Base-by-base conservation (phyloP, 176 grass and related monocot genomes). In the Phoenix dactylifera region DNA sequence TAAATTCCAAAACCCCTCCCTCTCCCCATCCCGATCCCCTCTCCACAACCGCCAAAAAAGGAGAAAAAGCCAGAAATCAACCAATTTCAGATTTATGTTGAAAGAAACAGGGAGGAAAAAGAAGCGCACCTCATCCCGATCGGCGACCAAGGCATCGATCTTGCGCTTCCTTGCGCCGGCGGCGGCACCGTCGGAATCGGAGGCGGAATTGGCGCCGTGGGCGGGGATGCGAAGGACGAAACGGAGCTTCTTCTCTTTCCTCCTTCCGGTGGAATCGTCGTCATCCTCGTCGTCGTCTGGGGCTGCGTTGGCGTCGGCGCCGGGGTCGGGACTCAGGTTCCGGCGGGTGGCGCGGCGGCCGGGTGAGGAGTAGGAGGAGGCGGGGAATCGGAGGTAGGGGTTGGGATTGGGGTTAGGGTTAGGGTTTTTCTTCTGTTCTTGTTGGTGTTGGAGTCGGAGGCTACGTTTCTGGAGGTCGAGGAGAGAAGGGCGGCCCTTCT, bases 401-500 rank as follows among this genome's bases (percentile, higher is more conserved):
- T 76, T 65, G 39, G 57, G 25, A 26, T 54, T 61, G 57, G 49
- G 50, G 58, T 50, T 66, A 12, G 59, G 60, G 22, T 68, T 76
- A 32, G 74, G 55, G 50, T 63, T 77, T 44, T 35, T 49, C 1
- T 71, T 60, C 39, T 59, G 55, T 28, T 61, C 62, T 20, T 65
- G 52, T 10, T 58, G 58, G 67, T 87, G 25, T 76, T 82, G 84
- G 15, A 76, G 79, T 60, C 79, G 79, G 17, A 73, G 74, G 51
- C 57, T 83, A 22, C 93, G 83, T 72, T 88, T 91, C 84, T 93
- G 79, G 35, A 98, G 69, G 68, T 98, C 94, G 23, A 98, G 56
- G 16, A 98, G 94, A 9, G 88, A 98, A 0, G 88, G 94, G 7
- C 94, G 94, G 18, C 94, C 94, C 74, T 98, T 98, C 94, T 98